phyloP scores from a whole-genome alignment of 306 rosid genomes.

The Vigna unguiculata region DNA sequence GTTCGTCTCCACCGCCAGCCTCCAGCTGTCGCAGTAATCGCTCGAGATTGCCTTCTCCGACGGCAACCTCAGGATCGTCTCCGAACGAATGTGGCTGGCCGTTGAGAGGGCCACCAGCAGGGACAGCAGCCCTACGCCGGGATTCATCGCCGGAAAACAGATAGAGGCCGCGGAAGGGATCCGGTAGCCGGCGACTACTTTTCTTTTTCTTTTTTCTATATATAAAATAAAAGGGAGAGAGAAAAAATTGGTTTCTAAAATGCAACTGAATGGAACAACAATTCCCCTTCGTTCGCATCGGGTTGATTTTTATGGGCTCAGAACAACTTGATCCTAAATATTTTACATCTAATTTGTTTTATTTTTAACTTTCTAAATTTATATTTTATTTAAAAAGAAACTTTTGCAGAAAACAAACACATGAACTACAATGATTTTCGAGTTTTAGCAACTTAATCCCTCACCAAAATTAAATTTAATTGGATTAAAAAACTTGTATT shows the following conservation, averaged over 20 bases:
- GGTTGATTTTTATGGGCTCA: no score
- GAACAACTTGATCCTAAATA: no score
- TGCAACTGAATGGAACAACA: not conserved
- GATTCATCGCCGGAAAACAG: constrained; percentile 56
- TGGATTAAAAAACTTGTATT: no score
- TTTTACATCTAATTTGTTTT: no score
- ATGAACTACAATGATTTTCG: no score
- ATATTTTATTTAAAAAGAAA: no score
- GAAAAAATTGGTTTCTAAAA: not conserved
- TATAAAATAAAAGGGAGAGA: not conserved
- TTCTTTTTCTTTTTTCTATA: no score
- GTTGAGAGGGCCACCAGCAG: constrained; percentile 29
- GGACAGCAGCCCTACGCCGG: constrained; percentile 6
- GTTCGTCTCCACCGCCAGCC: constrained; percentile 79
- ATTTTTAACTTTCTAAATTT: no score
- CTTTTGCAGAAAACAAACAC: no score
- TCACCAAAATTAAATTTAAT: no score
- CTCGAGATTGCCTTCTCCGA: constrained; percentile 39
- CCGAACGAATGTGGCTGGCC: constrained; percentile 39
- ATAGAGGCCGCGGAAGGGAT: constrained; percentile 27
- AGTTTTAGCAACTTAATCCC: no score
- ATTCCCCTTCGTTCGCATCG: no score
- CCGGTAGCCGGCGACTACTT: constrained; percentile 44
- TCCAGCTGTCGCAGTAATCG: constrained; percentile 83
- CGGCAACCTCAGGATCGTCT: constrained; percentile 47